These are phyloP conservation scores for Moringa oleifera DNA, from an alignment of 345 rosid species.

Conservation along the genomic window DNA sequence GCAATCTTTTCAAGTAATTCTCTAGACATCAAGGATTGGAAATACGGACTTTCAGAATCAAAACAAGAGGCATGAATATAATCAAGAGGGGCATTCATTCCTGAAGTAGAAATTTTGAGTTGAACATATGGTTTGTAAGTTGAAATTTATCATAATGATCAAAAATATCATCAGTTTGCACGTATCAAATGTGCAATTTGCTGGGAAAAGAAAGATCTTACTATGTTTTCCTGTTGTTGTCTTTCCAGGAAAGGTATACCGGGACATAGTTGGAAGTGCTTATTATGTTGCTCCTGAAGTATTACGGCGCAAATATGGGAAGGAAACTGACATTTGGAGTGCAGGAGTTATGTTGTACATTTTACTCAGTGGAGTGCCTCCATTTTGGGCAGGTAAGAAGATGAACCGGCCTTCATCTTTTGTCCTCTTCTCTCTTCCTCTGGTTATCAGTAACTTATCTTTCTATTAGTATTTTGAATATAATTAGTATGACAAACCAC, in stretches of 20 bases:
- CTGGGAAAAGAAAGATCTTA: neutral
- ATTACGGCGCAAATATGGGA: conserved; percentile 60
- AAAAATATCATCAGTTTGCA: no score
- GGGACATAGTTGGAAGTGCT: conserved; percentile 79
- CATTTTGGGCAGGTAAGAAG: conserved; percentile 83
- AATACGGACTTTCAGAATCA: neutral
- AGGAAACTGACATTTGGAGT: conserved; percentile 89
- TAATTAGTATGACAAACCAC: no score
- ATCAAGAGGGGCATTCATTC: neutral
- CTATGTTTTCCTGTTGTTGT: neutral
- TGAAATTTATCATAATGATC: no score
- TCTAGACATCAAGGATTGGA: neutral
- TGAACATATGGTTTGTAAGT: neutral
- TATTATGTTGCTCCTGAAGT: conserved; percentile 95
- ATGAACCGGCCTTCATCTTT: neutral
- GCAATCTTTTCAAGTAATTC: no score
- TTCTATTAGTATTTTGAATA: no score
- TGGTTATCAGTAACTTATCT: neutral
- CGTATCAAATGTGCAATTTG: neutral
- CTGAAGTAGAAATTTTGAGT: neutral
- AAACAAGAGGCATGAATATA: no score
- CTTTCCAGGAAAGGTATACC: conserved; percentile 57
- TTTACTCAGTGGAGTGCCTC: conserved; percentile 91
- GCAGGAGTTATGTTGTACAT: conserved; percentile 81
- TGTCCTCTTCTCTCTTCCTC: neutral